phyloP scores from a whole-genome alignment of 768 basidiomycete species.

The Cystofilobasidium bisporidii region DNA sequence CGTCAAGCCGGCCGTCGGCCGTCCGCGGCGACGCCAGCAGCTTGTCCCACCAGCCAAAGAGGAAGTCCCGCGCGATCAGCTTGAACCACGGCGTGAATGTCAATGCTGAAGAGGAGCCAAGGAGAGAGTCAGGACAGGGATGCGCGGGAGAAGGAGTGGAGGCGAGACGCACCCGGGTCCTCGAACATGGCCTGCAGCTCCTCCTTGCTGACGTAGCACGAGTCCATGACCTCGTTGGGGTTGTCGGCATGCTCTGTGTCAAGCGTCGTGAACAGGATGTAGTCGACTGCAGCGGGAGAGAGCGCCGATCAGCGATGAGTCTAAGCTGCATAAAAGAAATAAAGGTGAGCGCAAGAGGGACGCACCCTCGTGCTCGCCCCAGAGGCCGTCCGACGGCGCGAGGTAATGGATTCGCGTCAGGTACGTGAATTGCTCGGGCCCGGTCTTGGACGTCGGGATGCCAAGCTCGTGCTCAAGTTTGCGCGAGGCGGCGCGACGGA shows the following conservation, averaged over 20 bases:
- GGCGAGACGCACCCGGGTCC: conserved; percentile 41
- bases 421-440: conserved; percentile 80
- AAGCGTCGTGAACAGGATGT: conserved; percentile 87
- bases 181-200: conserved; percentile 89
- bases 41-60: conserved; percentile 98
- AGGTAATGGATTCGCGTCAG: conserved; percentile 95
- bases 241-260: conserved; percentile 76
- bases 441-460: conserved; percentile 67
- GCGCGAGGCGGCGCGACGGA: conserved; percentile 78
- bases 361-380: conserved; percentile 97
- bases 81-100: conserved; percentile 99
- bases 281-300: conserved; percentile 62
- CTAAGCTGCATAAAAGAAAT: not conserved
- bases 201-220: conserved; percentile 80
- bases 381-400: conserved; percentile 57
- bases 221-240: conserved; percentile 78
- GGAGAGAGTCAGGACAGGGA: not conserved
- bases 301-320: too few relatives aligned
- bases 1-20: conserved; percentile 51
- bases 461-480: conserved; percentile 96
- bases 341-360: not conserved
- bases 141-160: not conserved
- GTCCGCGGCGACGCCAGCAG: conserved; percentile 50
- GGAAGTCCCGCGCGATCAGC: conserved; percentile 88
- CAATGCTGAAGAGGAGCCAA: conserved; percentile 48